Evolutionary conservation across 2,329 filamentous ascomycete species (phyloP).

Genomic region (Pseudogymnoascus sp.): DNA sequence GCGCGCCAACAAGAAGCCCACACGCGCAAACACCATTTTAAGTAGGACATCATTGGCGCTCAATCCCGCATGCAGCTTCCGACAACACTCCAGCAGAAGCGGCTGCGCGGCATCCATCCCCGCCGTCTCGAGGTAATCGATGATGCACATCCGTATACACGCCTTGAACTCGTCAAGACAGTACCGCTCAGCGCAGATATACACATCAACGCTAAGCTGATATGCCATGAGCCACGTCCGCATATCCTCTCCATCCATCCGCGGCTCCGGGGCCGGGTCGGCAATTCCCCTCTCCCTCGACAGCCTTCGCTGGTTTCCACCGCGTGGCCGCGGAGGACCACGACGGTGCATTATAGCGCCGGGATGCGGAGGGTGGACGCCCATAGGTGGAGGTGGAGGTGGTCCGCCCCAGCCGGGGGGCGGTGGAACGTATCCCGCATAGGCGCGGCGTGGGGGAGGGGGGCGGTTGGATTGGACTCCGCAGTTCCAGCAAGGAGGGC

Average conservation of each 20-base stretch:
- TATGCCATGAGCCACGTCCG: constrained; percentile 41
- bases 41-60: constrained; percentile 37
- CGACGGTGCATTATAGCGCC: constrained; percentile 14
- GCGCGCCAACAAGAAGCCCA: constrained; percentile 40
- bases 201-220: constrained; percentile 41
- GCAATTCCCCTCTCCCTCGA: constrained; percentile 16
- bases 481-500: constrained; percentile 38
- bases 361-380: constrained; percentile 4
- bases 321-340: constrained; percentile 16
- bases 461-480: constrained; percentile 27
- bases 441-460: constrained; percentile 18
- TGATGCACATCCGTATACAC: constrained; percentile 34
- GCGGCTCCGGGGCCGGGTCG: constrained; percentile 17
- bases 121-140: constrained; percentile 35
- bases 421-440: constrained; percentile 11
- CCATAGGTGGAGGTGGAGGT: constrained; percentile 17
- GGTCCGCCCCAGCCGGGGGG: constrained; percentile 11
- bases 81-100: constrained; percentile 36
- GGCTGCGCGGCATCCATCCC: constrained; percentile 25
- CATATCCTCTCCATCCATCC: constrained; percentile 37
- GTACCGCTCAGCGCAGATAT: constrained; percentile 42
- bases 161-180: constrained; percentile 40
- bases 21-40: constrained; percentile 41
- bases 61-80: constrained; percentile 37
- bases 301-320: constrained; percentile 18